Evolutionary conservation across 176 grass and related monocot genomes (phyloP).

Genomic region (Bonia amplexicaulis): DNA sequence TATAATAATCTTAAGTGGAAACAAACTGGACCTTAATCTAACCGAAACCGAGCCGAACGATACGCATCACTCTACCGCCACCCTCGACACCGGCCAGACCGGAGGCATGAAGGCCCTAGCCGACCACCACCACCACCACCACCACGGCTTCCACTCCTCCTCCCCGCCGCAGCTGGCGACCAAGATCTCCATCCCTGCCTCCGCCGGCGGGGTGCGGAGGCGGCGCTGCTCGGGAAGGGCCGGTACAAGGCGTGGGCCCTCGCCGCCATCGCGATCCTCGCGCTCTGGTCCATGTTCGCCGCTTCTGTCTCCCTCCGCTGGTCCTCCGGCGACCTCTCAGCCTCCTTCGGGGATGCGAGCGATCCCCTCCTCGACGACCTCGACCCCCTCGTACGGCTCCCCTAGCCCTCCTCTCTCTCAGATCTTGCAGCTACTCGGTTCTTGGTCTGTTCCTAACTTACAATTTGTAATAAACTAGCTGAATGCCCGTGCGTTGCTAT

Average conservation of each 20-base stretch:
- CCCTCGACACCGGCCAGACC: neutral
- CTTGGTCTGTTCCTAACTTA: neutral
- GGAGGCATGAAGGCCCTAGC: slow-evolving; percentile 29
- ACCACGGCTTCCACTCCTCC: slow-evolving; percentile 8
- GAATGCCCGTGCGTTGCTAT: too few species aligned
- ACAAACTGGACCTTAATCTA: too few species aligned
- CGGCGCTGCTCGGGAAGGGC: slow-evolving; percentile 40
- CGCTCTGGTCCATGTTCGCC: slow-evolving; percentile 79
- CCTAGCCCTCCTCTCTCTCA: neutral
- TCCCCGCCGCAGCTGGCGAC: neutral
- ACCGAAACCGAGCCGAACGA: neutral
- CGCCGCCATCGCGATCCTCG: slow-evolving; percentile 62
- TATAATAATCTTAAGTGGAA: too few species aligned
- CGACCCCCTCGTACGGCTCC: slow-evolving; percentile 47
- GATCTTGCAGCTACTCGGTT: slow-evolving; percentile 10
- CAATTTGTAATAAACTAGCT: neutral
- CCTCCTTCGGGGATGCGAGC: neutral
- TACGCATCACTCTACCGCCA: neutral
- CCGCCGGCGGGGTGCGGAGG: neutral
- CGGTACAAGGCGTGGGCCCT: slow-evolving; percentile 88
- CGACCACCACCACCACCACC: slow-evolving; percentile 31
- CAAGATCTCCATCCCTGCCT: slow-evolving; percentile 32
- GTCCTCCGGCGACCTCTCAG: slow-evolving; percentile 45
- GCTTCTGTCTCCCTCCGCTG: slow-evolving; percentile 78
- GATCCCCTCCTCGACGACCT: slow-evolving; percentile 42